Evolutionary conservation across 768 basidiomycete species (phyloP), one percentile per base, ranked within the genome.

Genomic region (Lactifluus pinguis): DNA sequence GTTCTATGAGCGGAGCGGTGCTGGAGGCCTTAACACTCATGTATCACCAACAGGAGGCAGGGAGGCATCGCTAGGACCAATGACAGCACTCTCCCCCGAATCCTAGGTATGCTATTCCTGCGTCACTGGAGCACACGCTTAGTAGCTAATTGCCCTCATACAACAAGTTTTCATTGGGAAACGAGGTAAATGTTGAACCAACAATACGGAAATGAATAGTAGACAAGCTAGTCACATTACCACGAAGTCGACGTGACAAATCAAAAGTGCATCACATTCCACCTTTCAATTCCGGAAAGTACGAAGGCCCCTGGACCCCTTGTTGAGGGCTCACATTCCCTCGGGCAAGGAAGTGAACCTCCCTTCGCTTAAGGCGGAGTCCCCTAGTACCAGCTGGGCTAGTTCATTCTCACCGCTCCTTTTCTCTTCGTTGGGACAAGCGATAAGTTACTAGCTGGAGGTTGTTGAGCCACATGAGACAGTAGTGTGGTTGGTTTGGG

Each of bases 21-120:
- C 14, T 39, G 45, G 63, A 55, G 14, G 55, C 61, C 63, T 55
- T 47, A 15, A 56, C 63, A 19, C 61, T 61, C 15, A 19, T 66
- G 53, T 49, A 58, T 25, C 63, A 57, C 3, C 32, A 34, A 34
- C 32, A 34, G 32, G 9, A 64, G 19, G 17, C 10, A 38, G 38
- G 38, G 38, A 38, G 55, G 53, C 53, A 59, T 59, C 38, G 8
- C 38, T 7, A 10, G 52, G 55, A 59, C 3, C 25, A 53, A 49
- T 49, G 56, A 53, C 7, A 41, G 8, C 50, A 13, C 44, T 6
- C 19, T 8, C n/a, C 44, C 41, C 19, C 44, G 44, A 45, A 9
- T 1, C 5, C 19, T 45, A 19, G 19, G 44, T 45, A 19, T 45
- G n/a, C 44, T 45, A 19, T 45, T 11, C 10, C n/a, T 45, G 3